Conservation (phyloP, 495 filamentous ascomycete genomes). For the Penicillium desertorum region DNA sequence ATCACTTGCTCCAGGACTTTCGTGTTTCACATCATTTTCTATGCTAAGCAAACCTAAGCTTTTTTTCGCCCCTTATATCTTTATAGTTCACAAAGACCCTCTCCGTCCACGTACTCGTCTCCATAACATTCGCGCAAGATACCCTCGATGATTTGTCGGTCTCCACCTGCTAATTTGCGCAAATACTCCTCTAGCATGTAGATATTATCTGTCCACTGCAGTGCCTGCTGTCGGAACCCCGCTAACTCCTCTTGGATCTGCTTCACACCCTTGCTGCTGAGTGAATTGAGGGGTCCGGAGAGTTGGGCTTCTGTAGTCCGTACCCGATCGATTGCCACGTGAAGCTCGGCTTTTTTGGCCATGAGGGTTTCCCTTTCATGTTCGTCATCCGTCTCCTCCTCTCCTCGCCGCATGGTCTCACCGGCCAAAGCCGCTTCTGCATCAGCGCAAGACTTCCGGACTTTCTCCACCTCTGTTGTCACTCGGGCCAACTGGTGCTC, state of each 20-base stretch:
- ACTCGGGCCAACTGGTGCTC: conserved; percentile 49
- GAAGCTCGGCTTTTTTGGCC: conserved; percentile 26
- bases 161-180: conserved; percentile 47
- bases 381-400: conserved; percentile 29
- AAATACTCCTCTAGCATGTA: conserved; percentile 63
- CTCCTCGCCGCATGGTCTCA: conserved; percentile 21
- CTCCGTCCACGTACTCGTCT: conserved; percentile 62
- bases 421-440: conserved; percentile 24
- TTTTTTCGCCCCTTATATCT: conserved; percentile 6
- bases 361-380: conserved; percentile 27
- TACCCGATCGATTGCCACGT: conserved; percentile 29
- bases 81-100: conserved; percentile 53
- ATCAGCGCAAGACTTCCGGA: conserved; percentile 31
- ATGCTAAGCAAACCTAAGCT: conserved; percentile 20
- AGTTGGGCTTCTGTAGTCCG: conserved; percentile 17
- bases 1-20: conserved; percentile 8
- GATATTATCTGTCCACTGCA: conserved; percentile 63
- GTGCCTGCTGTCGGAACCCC: conserved; percentile 47
- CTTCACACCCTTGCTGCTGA: conserved; percentile 51
- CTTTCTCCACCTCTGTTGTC: conserved; percentile 55
- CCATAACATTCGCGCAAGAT: conserved; percentile 60
- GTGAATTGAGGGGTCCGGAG: conserved; percentile 36
- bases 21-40: conserved; percentile 4
- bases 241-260: conserved; percentile 51
- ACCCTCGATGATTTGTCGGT: conserved; percentile 51